Percentiles rank a stretch among this genome's conserved stretches.
These are phyloP conservation scores for Phlegmacium glaucopus DNA, from an alignment of 768 basidiomycete species.

Conservation along the genomic window DNA sequence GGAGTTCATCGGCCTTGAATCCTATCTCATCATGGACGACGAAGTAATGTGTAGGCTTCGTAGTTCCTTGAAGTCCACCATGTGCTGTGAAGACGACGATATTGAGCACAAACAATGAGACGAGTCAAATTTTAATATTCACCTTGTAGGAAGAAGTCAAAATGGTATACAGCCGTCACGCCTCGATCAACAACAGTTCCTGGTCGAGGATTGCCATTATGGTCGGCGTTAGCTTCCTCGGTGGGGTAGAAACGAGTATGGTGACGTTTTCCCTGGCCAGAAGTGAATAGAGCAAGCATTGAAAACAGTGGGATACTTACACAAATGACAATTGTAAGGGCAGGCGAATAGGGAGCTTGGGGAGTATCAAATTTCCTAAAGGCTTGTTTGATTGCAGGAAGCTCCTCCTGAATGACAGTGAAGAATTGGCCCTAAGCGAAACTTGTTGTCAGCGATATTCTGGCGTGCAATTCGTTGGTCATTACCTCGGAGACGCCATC, in stretches of 20 bases:
- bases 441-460: not conserved
- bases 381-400: constrained; percentile 59
- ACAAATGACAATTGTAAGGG: constrained; percentile 71
- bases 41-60: constrained; percentile 74
- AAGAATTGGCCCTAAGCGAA: constrained; percentile 68
- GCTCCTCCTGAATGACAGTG: constrained; percentile 58
- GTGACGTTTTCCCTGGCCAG: constrained; percentile 41
- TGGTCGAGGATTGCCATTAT: constrained; percentile 69
- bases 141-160: constrained; percentile 70
- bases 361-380: constrained; percentile 48
- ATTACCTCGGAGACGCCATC: constrained; percentile 80
- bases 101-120: not conserved
- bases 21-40: constrained; percentile 78
- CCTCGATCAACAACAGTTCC: constrained; percentile 85
- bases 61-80: constrained; percentile 71
- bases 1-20: constrained; percentile 67
- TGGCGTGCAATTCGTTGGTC: not conserved
- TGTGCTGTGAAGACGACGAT: constrained; percentile 44
- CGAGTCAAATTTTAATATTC: not conserved
- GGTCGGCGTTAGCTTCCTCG: constrained; percentile 45
- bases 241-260: constrained; percentile 67
- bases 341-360: constrained; percentile 43
- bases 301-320: constrained; percentile 39
- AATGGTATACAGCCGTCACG: constrained; percentile 62
- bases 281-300: constrained; percentile 14